Evolutionary conservation across 306 rosid genomes (phyloP).

Genomic region (Lithocarpus polystachyus): DNA sequence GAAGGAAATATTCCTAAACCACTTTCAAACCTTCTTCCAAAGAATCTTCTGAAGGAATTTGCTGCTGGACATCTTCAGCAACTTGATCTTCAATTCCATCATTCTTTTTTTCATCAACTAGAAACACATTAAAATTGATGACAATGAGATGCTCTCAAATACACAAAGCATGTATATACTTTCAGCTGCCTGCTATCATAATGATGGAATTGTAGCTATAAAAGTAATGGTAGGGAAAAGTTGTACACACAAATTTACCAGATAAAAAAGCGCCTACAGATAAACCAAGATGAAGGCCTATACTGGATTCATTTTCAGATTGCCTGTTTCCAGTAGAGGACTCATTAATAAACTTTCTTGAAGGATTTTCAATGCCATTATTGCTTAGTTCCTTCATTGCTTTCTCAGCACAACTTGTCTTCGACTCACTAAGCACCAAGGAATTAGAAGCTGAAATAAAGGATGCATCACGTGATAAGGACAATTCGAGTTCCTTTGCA

Average conservation of each 20-base stretch:
- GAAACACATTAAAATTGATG: conserved; percentile 34
- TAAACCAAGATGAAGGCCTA: conserved; percentile 78
- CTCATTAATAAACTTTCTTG: conserved; percentile 28
- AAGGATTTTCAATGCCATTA: conserved; percentile 29
- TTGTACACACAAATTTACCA: conserved; percentile 42
- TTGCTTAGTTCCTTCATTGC: conserved; percentile 36
- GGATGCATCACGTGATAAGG: conserved; percentile 48
- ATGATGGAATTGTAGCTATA: conserved; percentile 10
- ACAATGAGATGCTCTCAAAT: conserved; percentile 26
- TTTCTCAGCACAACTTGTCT: conserved; percentile 32
- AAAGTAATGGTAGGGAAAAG: not conserved
- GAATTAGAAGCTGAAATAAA: conserved; percentile 45
- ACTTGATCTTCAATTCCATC: conserved; percentile 39
- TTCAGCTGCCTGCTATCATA: conserved; percentile 7
- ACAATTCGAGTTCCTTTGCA: conserved; percentile 56
- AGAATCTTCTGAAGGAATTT: conserved; percentile 31
- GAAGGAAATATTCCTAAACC: conserved; percentile 14
- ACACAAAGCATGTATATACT: not conserved
- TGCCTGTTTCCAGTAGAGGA: conserved; percentile 35
- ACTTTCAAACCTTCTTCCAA: conserved; percentile 40
- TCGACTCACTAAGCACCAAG: conserved; percentile 33
- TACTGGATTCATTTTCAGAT: conserved; percentile 44
- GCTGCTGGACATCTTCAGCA: conserved; percentile 35
- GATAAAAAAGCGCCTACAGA: conserved; percentile 59
- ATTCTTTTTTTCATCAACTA: conserved; percentile 42